Base-by-base conservation (phyloP, 1,284 basidiomycete genomes). In the Ustilago nuda region DNA sequence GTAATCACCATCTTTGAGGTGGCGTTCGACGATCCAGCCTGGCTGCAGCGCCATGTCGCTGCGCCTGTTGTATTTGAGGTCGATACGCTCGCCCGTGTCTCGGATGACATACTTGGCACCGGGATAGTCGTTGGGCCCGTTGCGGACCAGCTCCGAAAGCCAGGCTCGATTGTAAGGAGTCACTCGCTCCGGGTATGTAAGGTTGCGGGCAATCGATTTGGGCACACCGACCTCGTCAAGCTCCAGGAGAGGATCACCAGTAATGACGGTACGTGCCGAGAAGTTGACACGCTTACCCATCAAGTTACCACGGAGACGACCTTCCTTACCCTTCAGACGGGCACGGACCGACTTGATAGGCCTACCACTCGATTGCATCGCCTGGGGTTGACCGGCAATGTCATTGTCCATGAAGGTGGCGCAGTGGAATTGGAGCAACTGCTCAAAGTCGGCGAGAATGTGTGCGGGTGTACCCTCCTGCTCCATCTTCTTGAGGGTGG, bases 401-500 rank as follows among this genome's bases (percentile, higher is more conserved):
- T 99, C 95, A 86, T 99, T 99, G 86, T 99, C 97, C 96, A 99
- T 99, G 86, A 99, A 99, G 0, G 97, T 99, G 8, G 96, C 97
- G 71, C 97, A 94, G 85, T 99, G 97, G 87, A 96, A 99, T 92
- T 84, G 83, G 2, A 99, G 89, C 48, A 99, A 88, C 84, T 98
- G 94, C 87, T 98, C 96, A 84, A 97, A 97, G 87, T 99, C 96
- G 48, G 92, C 92, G 79, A 98, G 93, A 76, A 99, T 93, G 82
- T 98, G 95, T 0, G 94, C 93, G 1, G 97, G 97, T 11, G 95
- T 95, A 78, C 97, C 97, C 86, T 99, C 97, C 82, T 95, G 92
- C 84, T 99, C 96, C 84, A 95, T 94, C 82, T 94, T 90, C 58
- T 94, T 91, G 17, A 99, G 93, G 72, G 93, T 94, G 23, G 92